A percentile compares a stretch with the other conserved stretches of the same genome.
Conservation (phyloP, 1,284 basidiomycete species). For the Rhodotorula sp. region DNA sequence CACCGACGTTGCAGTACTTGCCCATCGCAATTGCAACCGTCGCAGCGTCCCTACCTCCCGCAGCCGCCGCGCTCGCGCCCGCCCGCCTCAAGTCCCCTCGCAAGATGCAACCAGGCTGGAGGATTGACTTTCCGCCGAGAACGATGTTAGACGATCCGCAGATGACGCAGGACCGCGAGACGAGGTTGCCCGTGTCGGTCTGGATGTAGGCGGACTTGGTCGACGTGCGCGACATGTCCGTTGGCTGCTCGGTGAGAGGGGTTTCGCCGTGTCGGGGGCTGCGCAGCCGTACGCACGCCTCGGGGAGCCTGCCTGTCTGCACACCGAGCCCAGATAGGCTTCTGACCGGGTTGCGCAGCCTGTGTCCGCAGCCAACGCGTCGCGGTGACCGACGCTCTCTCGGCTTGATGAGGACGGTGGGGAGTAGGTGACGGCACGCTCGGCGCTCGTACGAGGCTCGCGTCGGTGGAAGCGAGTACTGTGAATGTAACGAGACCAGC, state of each 20-base stretch:
- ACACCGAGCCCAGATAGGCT: too few relatives aligned
- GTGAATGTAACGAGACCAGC: too few relatives aligned
- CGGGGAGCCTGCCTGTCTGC: too few relatives aligned
- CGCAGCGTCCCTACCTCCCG: constrained; percentile 77
- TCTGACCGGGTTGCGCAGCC: too few relatives aligned
- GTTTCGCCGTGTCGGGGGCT: not conserved
- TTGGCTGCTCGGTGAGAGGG: constrained; percentile 1
- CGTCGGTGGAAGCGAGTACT: too few relatives aligned
- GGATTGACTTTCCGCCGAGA: constrained; percentile 94
- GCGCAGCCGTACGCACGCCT: not conserved
- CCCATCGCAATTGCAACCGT: constrained; percentile 90
- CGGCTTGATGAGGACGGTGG: not conserved
- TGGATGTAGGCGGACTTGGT: constrained; percentile 30
- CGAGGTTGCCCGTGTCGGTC: constrained; percentile 78
- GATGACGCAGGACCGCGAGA: constrained; percentile 88
- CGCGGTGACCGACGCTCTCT: too few relatives aligned
- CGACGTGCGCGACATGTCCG: constrained; percentile 1
- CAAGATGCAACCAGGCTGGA: constrained; percentile 81
- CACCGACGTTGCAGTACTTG: constrained; percentile 85
- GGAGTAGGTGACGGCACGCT: not conserved
- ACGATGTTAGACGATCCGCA: constrained; percentile 95
- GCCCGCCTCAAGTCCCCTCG: constrained; percentile 70
- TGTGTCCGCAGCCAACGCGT: too few relatives aligned
- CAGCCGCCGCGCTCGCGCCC: constrained; percentile 46
- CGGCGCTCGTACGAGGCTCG: too few relatives aligned